A percentile compares a stretch with the other conserved stretches of the same genome.
Evolutionary conservation across 2,329 filamentous ascomycete genomes (phyloP).

Genomic region (Penicillium aurantiogriseum): DNA sequence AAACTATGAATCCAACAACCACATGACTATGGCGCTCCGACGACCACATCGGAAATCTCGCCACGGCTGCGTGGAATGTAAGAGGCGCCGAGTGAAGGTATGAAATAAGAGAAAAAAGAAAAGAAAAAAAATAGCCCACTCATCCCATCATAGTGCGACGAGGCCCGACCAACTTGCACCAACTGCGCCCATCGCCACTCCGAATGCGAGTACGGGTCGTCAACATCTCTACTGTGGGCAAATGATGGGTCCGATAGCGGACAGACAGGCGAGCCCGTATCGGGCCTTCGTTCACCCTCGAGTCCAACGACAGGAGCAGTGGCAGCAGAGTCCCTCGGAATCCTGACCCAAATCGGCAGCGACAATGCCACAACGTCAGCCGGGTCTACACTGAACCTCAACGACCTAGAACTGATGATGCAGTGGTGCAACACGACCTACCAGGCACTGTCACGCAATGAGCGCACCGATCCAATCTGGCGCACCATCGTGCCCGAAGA

Average conservation of each 20-base stretch:
- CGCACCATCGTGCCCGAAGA: slow-evolving; percentile 33
- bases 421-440: slow-evolving; percentile 41
- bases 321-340: slow-evolving; percentile 24
- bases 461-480: slow-evolving; percentile 36
- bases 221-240: slow-evolving; percentile 33
- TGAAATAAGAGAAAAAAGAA: not conserved
- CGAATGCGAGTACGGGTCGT: slow-evolving; percentile 35
- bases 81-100: slow-evolving; percentile 38
- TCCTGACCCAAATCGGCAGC: slow-evolving; percentile 24
- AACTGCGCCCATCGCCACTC: slow-evolving; percentile 35
- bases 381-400: slow-evolving; percentile 40
- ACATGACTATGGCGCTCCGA: slow-evolving; percentile 33
- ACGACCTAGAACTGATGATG: slow-evolving; percentile 46
- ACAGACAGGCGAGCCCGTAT: not conserved
- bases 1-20: slow-evolving; percentile 8
- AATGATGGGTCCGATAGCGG: slow-evolving; percentile 29
- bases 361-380: slow-evolving; percentile 2
- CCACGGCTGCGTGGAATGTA: slow-evolving; percentile 37
- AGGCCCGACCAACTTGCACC: slow-evolving; percentile 31
- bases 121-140: not conserved
- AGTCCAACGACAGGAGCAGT: not conserved
- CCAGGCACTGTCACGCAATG: slow-evolving; percentile 27
- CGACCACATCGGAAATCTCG: slow-evolving; percentile 38
- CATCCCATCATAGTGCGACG: slow-evolving; percentile 30
- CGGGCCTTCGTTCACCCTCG: slow-evolving; percentile 1